phyloP scores from a whole-genome alignment of 1,284 basidiomycete genomes.

The Trichosporon inkin region DNA sequence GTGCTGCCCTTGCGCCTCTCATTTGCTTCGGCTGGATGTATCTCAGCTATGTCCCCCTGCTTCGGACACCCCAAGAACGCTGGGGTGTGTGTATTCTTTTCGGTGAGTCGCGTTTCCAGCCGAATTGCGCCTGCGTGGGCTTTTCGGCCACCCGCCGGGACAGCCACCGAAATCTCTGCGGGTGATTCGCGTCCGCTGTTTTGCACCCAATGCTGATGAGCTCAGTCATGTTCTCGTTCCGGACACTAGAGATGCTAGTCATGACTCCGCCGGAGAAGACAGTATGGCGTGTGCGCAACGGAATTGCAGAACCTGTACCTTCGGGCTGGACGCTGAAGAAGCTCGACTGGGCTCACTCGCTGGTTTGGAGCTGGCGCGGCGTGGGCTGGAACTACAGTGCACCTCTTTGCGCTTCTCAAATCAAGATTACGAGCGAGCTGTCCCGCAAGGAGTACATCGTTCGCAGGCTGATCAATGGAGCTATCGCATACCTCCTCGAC shows the following conservation, averaged over 20 bases:
- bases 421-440: conserved; percentile 19
- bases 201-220: background rate
- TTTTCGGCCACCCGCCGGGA: background rate
- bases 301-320: conserved; percentile 34
- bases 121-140: background rate
- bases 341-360: conserved; percentile 34
- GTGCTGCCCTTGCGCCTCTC: conserved; percentile 28
- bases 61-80: conserved; percentile 24
- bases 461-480: conserved; percentile 1
- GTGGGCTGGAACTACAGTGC: conserved; percentile 44
- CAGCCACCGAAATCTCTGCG: background rate
- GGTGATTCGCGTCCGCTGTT: background rate
- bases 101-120: background rate
- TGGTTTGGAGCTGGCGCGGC: conserved; percentile 39
- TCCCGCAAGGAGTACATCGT: conserved; percentile 5
- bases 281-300: conserved; percentile 26
- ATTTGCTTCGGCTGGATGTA: conserved; percentile 22
- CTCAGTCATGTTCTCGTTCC: conserved; percentile 20
- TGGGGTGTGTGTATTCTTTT: conserved; percentile 27
- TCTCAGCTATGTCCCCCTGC: conserved; percentile 19
- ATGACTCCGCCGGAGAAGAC: conserved; percentile 40
- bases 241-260: conserved; percentile 32
- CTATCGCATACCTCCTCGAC: background rate
- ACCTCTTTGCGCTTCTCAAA: conserved; percentile 26
- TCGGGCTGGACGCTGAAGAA: conserved; percentile 35